A percentile compares a stretch with the other conserved stretches of the same genome.
Conservation (phyloP, 306 rosid genomes). For the Prunus salicina region DNA sequence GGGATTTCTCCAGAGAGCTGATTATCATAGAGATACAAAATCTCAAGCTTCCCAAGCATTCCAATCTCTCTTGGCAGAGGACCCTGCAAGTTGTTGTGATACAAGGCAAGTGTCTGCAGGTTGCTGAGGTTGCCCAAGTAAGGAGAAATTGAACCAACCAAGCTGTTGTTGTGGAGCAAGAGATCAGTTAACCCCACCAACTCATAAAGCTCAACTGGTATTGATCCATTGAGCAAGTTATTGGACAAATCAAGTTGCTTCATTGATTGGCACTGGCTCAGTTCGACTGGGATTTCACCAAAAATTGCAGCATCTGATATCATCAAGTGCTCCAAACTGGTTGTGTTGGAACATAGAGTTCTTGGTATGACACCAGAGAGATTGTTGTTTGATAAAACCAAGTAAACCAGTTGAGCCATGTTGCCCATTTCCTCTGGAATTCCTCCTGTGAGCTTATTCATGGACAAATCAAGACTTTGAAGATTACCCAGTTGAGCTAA, state of each 20-base stretch:
- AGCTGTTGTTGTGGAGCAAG: constrained; percentile 78
- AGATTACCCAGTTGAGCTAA: constrained; percentile 58
- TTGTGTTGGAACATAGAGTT: constrained; percentile 67
- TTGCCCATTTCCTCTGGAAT: constrained; percentile 67
- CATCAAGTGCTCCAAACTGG: constrained; percentile 63
- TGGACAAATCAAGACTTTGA: constrained; percentile 72
- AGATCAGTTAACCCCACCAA: constrained; percentile 61
- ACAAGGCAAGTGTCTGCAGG: constrained; percentile 58
- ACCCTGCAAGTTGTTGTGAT: constrained; percentile 73
- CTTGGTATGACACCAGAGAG: constrained; percentile 67
- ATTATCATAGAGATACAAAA: constrained; percentile 82
- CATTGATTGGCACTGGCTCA: constrained; percentile 60
- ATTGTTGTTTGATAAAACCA: constrained; percentile 75
- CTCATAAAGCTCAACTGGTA: constrained; percentile 63
- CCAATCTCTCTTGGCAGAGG: constrained; percentile 81
- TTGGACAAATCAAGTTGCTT: constrained; percentile 84
- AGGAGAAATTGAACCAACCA: constrained; percentile 77
- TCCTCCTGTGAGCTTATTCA: constrained; percentile 66
- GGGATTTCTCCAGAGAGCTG: constrained; percentile 71
- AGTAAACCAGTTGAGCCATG: constrained; percentile 47
- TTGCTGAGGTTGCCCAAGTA: constrained; percentile 61
- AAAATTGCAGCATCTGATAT: constrained; percentile 48
- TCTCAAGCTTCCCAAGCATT: constrained; percentile 68
- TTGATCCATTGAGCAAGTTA: constrained; percentile 72
- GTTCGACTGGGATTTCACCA: constrained; percentile 69